Base-by-base conservation (phyloP, 2,329 filamentous ascomycete species). In the Akanthomyces dipterigenus region DNA sequence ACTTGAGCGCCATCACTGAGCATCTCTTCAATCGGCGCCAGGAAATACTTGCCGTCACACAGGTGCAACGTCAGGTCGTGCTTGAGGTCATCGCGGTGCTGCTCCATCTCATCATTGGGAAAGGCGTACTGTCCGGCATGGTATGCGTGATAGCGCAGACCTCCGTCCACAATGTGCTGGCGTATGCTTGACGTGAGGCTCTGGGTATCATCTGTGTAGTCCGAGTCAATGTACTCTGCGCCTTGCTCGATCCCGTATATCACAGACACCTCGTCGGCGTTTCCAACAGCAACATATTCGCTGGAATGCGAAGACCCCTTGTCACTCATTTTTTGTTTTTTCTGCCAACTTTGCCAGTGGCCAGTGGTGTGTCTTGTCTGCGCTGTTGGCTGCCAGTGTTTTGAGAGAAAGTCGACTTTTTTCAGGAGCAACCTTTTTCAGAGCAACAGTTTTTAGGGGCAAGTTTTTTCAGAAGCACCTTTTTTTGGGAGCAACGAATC, bases 161-260 rank as follows among this genome's bases (percentile, higher is more conserved):
- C 71, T 11, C 75, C 73, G 24, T 78, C 76, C 60, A 77, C 70
- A 58, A 77, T 74, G 58, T 78, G 76, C 43, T 77, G 73, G 28
- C 75, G 74, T 62, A 78, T 75, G 63, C 76, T 78, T 5, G 76
- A 73, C 5, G 76, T 76, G 50, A 78, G 67, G 53, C 76, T 78
- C 43, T 70, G 69, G 2, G 74, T 78, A 34, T 78, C 75, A 48
- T 73, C 72, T 16, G 62, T 63, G 31, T 63, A 64, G 22, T 68
- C 64, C 11, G 64, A 55, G 16, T 65, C 62, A 20, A 68, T 65
- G 3, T 74, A 55, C 22, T 49, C 42, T 18, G 34, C 69, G 61
- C 72, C 72, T n/a, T 69, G 65, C 40, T 75, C 73, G 43, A 75
- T 69, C 57, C 67, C 68, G 40, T 70, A 68, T 36, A 74, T 72